Percentiles rank a stretch among this genome's conserved stretches.
phyloP scores from a whole-genome alignment of 176 grass and related monocot species.

The Eleusine coracana region DNA sequence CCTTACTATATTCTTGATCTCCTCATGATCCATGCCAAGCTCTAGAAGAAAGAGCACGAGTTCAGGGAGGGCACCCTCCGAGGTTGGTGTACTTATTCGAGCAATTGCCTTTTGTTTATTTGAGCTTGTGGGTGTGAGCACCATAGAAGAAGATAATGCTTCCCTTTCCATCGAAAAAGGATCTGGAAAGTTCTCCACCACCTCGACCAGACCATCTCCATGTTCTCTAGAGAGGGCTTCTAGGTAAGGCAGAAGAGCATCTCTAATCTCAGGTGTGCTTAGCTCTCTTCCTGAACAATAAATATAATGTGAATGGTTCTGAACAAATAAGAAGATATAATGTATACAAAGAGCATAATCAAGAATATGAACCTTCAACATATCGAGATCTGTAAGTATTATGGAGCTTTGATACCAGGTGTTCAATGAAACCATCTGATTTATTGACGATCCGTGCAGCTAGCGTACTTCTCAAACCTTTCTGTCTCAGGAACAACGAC shows the following conservation, averaged over 20 bases:
- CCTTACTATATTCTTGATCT: constrained; percentile 59
- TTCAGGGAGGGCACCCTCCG: constrained; percentile 57
- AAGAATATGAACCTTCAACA: constrained; percentile 63
- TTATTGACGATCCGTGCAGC: constrained; percentile 81
- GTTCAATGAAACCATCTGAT: constrained; percentile 81
- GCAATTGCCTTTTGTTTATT: constrained; percentile 77
- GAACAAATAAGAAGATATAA: constrained; percentile 11
- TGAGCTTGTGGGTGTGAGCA: constrained; percentile 50
- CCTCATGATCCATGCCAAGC: constrained; percentile 66
- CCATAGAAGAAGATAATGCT: constrained; percentile 38
- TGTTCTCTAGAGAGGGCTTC: constrained; percentile 76
- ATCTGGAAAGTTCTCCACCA: constrained; percentile 79
- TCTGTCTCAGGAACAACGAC: constrained; percentile 77
- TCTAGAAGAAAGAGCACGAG: constrained; percentile 71
- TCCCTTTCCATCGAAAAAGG: constrained; percentile 56
- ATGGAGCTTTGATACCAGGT: constrained; percentile 78
- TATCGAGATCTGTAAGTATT: constrained; percentile 79
- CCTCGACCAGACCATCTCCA: constrained; percentile 59
- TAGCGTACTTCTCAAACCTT: constrained; percentile 75
- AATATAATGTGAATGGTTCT: constrained; percentile 18
- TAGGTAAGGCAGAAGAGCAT: constrained; percentile 63
- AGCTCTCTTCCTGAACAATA: constrained; percentile 81
- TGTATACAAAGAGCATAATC: neutral
- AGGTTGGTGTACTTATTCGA: constrained; percentile 56
- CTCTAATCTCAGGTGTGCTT: constrained; percentile 89